Evolutionary conservation across 148 eudicot species (phyloP).

Genomic region (Diospyros kaki): DNA sequence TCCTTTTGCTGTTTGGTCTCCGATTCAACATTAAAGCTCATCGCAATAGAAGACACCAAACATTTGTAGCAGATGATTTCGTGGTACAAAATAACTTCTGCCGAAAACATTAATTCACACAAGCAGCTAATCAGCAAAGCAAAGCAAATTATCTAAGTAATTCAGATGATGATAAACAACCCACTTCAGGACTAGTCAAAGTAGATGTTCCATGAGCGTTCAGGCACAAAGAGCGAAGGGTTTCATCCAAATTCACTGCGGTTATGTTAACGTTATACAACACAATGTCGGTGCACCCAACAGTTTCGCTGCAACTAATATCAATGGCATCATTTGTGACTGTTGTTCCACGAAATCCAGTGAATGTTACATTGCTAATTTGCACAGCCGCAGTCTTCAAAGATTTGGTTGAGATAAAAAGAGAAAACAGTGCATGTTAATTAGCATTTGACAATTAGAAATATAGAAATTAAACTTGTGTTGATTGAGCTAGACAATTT

Average conservation of each 20-base stretch:
- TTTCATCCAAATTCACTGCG: background rate
- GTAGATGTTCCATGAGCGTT: constrained; percentile 27
- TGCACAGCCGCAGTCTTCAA: constrained; percentile 31
- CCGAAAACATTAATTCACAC: no score
- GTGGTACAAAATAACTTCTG: no score
- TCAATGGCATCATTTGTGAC: constrained; percentile 14
- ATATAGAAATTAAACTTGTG: background rate
- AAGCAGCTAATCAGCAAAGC: no score
- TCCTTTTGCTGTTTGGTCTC: no score
- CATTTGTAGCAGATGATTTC: no score
- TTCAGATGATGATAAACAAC: no score
- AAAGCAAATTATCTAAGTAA: no score
- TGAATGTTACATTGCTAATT: constrained; percentile 24
- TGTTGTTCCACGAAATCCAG: constrained; percentile 29
- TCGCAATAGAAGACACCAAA: no score
- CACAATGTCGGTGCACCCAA: constrained; percentile 28
- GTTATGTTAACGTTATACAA: constrained; percentile 19
- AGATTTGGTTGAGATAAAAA: background rate
- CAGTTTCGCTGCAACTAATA: constrained; percentile 33
- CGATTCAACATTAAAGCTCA: no score
- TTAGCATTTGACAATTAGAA: background rate
- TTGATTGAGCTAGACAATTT: background rate
- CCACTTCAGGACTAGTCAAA: background rate
- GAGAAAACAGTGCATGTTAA: background rate
- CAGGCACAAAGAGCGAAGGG: constrained; percentile 10